phyloP scores from a whole-genome alignment of 768 basidiomycete genomes.

The Nevesoporus exiguus region DNA sequence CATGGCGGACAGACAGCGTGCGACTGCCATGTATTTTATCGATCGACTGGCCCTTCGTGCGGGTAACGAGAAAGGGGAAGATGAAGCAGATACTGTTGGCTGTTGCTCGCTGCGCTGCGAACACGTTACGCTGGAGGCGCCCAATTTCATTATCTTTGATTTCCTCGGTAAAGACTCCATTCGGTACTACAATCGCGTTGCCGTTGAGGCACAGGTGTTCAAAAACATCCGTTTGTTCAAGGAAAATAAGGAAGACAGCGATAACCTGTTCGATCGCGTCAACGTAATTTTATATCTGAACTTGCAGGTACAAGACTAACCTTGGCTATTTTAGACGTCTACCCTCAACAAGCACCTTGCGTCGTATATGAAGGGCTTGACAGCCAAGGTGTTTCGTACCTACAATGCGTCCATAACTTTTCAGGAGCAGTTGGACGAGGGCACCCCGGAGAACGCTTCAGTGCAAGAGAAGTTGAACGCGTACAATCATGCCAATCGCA shows the following conservation, averaged over 20 bases:
- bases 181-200: constrained; percentile 89
- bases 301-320: constrained; percentile 16
- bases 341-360: constrained; percentile 89
- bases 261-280: constrained; percentile 92
- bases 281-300: constrained; percentile 46
- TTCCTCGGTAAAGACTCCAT: constrained; percentile 99
- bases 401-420: constrained; percentile 98
- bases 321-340: constrained; percentile 52
- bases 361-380: constrained; percentile 94
- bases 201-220: constrained; percentile 90
- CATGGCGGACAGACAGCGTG: constrained; percentile 93
- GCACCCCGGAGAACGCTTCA: constrained; percentile 62
- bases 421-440: constrained; percentile 82
- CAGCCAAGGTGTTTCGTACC: constrained; percentile 99
- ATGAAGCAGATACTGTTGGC: constrained; percentile 98
- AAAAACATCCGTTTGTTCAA: constrained; percentile 99
- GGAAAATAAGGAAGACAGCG: constrained; percentile 82
- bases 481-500: constrained; percentile 95
- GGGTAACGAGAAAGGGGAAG: constrained; percentile 99
- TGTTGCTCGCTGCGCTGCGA: constrained; percentile 97
- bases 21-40: constrained; percentile 99
- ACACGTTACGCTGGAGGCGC: constrained; percentile 89
- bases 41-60: constrained; percentile 96
- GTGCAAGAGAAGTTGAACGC: constrained; percentile 96
- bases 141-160: constrained; percentile 88